Evolutionary conservation across 306 rosid genomes (phyloP).

Genomic region (Vigna trinervia): DNA sequence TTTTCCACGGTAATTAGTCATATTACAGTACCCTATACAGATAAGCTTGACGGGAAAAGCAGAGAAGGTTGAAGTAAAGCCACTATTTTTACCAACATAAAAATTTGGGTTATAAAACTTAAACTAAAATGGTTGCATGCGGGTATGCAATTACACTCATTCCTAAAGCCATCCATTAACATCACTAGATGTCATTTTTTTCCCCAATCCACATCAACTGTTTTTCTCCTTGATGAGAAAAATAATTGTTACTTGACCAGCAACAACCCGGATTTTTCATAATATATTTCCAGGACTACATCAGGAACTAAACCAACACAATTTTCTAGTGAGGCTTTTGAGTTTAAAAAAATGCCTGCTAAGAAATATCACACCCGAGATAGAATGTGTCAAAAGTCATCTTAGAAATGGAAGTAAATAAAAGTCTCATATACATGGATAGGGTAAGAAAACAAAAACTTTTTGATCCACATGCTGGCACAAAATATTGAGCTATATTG

Average conservation of each 20-base stretch:
- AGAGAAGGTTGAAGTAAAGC: slow-evolving; percentile 10
- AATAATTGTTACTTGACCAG: slow-evolving; percentile 26
- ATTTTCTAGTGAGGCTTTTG: slow-evolving; percentile 2
- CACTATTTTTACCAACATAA: slow-evolving; percentile 4
- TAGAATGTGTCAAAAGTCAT: slow-evolving; percentile 13
- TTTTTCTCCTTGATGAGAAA: neutral
- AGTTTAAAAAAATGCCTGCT: neutral
- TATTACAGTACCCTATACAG: neutral
- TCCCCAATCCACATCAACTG: slow-evolving; percentile 1
- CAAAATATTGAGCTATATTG: slow-evolving; percentile 24
- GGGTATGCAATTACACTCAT: neutral
- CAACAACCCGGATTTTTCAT: slow-evolving; percentile 12
- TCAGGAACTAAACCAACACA: slow-evolving; percentile 10
- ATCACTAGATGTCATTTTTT: neutral
- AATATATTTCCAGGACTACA: neutral
- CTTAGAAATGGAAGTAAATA: slow-evolving; percentile 2
- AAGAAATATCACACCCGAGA: neutral
- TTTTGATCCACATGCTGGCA: slow-evolving; percentile 12
- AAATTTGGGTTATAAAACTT: neutral
- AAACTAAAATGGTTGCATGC: slow-evolving; percentile 8
- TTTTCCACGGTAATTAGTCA: slow-evolving; percentile 4
- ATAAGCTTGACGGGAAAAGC: slow-evolving; percentile 27
- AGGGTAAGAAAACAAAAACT: neutral
- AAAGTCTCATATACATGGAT: slow-evolving; percentile 21
- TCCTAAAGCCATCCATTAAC: neutral